These are phyloP conservation scores for Dipteronia sinensis DNA, from an alignment of 345 rosid genomes.

Conservation along the genomic window DNA sequence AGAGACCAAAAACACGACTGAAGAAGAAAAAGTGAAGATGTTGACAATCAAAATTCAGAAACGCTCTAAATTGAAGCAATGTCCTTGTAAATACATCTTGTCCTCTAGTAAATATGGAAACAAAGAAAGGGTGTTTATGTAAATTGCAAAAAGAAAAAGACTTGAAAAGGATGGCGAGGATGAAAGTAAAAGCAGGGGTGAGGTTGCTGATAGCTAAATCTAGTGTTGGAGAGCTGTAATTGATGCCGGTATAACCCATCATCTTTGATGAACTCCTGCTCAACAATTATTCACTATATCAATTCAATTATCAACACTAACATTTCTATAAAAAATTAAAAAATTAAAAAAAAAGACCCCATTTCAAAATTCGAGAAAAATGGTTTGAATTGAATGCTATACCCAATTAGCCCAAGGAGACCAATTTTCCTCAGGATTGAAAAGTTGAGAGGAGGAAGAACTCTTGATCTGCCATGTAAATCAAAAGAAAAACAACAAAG, in stretches of 20 bases:
- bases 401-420: conserved; percentile 88
- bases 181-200: conserved; percentile 93
- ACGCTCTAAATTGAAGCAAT: no score
- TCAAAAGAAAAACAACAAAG: background rate
- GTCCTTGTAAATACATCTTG: no score
- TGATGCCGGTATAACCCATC: conserved; percentile 86
- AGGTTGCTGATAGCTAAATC: conserved; percentile 97
- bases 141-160: conserved; percentile 21
- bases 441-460: conserved; percentile 70
- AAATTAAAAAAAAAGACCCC: background rate
- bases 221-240: conserved; percentile 80
- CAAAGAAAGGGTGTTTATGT: conserved; percentile 17
- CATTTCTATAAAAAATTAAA: no score
- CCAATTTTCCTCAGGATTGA: conserved; percentile 65
- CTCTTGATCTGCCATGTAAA: conserved; percentile 60
- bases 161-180: conserved; percentile 83
- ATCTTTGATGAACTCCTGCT: conserved; percentile 78
- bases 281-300: background rate
- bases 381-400: conserved; percentile 8
- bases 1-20: background rate
- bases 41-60: background rate
- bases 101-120: no score
- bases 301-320: background rate
- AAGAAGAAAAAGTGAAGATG: background rate
- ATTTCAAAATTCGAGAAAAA: no score